These are phyloP conservation scores for Choiromyces venosus DNA, from an alignment of 495 filamentous ascomycete species.

Conservation along the genomic window DNA sequence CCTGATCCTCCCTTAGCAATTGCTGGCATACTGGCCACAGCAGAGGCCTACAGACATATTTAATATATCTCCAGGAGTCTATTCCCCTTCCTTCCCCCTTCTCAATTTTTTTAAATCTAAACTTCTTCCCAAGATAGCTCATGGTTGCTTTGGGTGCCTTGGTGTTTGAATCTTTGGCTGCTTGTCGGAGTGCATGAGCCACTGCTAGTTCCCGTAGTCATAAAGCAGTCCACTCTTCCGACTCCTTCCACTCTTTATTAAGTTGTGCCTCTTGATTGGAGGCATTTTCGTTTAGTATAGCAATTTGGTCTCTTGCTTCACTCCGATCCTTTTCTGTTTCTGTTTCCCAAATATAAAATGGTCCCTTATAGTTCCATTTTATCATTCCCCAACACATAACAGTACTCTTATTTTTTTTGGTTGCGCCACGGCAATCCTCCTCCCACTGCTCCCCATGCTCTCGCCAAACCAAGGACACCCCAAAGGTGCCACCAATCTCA, in stretches of 20 bases:
- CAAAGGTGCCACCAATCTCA: constrained; percentile 11
- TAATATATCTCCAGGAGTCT: constrained; percentile 14
- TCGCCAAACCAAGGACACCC: constrained; percentile 4
- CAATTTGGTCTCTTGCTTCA: constrained; percentile 1
- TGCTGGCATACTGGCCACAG: constrained; percentile 10
- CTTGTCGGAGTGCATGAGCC: not conserved
- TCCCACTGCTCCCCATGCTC: not conserved
- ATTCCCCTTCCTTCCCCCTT: not conserved
- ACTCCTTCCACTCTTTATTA: not conserved
- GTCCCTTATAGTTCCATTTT: constrained; percentile 7
- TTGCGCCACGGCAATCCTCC: not conserved
- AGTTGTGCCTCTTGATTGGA: constrained; percentile 3
- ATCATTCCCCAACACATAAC: constrained; percentile 18
- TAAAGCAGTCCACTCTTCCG: not conserved
- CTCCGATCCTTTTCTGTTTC: not conserved
- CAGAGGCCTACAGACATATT: constrained; percentile 9
- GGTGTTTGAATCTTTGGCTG: not conserved
- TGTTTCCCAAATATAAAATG: constrained; percentile 8
- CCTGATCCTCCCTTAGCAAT: not conserved
- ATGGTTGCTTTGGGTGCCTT: not conserved
- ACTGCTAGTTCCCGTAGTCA: not conserved
- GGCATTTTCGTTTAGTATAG: constrained; percentile 4
- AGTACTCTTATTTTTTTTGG: constrained; percentile 2
- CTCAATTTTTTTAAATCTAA: not conserved
- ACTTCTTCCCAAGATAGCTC: not conserved